These are phyloP conservation scores for Gentiana macrophylla DNA, from an alignment of 257 asterid species.

Conservation along the genomic window DNA sequence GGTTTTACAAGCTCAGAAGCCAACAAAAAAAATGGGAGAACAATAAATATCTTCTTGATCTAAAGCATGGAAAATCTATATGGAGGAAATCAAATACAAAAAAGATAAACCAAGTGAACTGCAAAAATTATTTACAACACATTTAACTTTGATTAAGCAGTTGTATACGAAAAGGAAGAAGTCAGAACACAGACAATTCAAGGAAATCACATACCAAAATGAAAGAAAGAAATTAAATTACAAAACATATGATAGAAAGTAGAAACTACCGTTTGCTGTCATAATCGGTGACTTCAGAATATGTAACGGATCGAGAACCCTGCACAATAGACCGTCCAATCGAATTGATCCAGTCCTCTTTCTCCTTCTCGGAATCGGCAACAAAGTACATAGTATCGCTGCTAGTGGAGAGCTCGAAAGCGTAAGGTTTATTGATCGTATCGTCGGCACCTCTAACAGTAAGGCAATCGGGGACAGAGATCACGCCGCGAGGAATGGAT, in stretches of 20 bases:
- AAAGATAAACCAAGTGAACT: too few species aligned
- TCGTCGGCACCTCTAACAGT: slow-evolving; percentile 97
- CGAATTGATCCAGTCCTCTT: slow-evolving; percentile 90
- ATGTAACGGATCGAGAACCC: slow-evolving; percentile 83
- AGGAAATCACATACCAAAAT: too few species aligned
- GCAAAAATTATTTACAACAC: too few species aligned
- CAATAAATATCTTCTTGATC: too few species aligned
- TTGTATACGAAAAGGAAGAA: too few species aligned
- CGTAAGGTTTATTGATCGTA: slow-evolving; percentile 52
- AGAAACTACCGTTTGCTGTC: slow-evolving; percentile 33
- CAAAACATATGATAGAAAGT: neutral
- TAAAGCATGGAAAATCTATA: too few species aligned
- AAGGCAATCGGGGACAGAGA: slow-evolving; percentile 65
- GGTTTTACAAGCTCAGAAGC: too few species aligned
- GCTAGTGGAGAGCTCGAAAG: slow-evolving; percentile 75
- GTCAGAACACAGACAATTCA: too few species aligned
- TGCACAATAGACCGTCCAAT: slow-evolving; percentile 80
- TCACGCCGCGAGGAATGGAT: slow-evolving; percentile 78
- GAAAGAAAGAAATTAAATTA: neutral
- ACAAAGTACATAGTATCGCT: slow-evolving; percentile 79
- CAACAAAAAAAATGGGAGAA: too few species aligned
- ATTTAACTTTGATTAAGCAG: too few species aligned
- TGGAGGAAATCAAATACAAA: too few species aligned
- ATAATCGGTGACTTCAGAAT: slow-evolving; percentile 72
- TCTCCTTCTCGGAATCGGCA: slow-evolving; percentile 83